A percentile compares a stretch with the other conserved stretches of the same genome.
Conservation (phyloP, 305 asterid species). For the Ajuga reptans region DNA sequence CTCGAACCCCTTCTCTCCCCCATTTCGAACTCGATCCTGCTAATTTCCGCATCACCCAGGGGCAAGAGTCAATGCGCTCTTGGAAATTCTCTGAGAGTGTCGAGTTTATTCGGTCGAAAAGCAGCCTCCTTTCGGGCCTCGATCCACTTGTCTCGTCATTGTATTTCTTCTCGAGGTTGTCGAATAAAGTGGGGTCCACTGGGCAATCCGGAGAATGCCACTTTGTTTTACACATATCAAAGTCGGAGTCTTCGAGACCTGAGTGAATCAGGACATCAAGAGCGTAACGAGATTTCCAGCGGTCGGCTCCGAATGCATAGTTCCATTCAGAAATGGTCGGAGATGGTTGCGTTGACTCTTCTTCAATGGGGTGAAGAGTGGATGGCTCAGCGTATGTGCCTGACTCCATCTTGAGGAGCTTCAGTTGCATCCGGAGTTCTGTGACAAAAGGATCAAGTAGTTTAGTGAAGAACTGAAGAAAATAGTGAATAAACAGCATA, state of each 20-base stretch:
- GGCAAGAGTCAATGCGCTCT: conserved; percentile 34
- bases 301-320: conserved; percentile 19
- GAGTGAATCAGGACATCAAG: conserved; percentile 43
- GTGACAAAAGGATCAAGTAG: background rate
- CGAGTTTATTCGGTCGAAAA: conserved; percentile 55
- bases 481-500: background rate
- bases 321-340: conserved; percentile 27
- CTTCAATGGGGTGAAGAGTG: conserved; percentile 31
- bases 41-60: conserved; percentile 50
- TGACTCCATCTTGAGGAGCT: conserved; percentile 82
- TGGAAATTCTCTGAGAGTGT: conserved; percentile 40
- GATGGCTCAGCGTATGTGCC: conserved; percentile 36
- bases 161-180: conserved; percentile 64
- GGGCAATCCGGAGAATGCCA: conserved; percentile 59
- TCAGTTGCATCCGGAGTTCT: conserved; percentile 77
- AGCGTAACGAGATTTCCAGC: conserved; percentile 55
- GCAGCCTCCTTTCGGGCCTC: conserved; percentile 51
- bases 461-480: background rate
- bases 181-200: conserved; percentile 45
- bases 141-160: conserved; percentile 24
- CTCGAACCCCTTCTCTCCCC: conserved; percentile 31
- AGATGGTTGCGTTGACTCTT: conserved; percentile 31
- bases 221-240: conserved; percentile 25
- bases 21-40: conserved; percentile 20
- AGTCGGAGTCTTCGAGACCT: conserved; percentile 50